Evolutionary conservation across 1,139 yeast species (phyloP).

Genomic region (Pichia sp.): DNA sequence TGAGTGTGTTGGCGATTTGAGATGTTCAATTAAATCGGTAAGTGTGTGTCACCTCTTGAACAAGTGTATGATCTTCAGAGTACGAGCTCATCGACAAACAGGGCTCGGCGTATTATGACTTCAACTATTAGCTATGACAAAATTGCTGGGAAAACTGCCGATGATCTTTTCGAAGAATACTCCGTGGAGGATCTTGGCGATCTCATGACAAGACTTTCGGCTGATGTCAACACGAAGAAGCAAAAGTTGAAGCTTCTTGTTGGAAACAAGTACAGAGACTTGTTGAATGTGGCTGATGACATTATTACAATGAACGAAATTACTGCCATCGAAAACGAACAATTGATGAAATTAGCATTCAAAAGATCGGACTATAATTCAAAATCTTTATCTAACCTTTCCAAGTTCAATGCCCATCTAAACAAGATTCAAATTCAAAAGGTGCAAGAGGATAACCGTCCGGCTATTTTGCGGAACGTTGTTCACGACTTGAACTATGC

Average conservation of each 20-base stretch:
- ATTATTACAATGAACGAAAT: slow-evolving; percentile 51
- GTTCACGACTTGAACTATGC: slow-evolving; percentile 27
- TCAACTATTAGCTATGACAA: slow-evolving; percentile 6
- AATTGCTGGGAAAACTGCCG: slow-evolving; percentile 10
- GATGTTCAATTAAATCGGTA: background rate
- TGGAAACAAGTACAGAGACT: slow-evolving; percentile 62
- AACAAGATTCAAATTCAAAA: slow-evolving; percentile 7
- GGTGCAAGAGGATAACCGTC: slow-evolving; percentile 19
- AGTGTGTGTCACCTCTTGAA: background rate
- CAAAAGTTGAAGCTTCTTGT: slow-evolving; percentile 53
- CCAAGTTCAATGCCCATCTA: slow-evolving; percentile 15
- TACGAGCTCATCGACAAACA: background rate
- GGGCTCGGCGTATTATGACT: background rate
- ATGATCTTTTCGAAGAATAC: slow-evolving; percentile 26
- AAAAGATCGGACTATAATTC: slow-evolving; percentile 27
- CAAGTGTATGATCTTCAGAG: background rate
- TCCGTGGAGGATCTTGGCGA: slow-evolving; percentile 28
- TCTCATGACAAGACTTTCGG: slow-evolving; percentile 20
- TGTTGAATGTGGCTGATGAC: slow-evolving; percentile 65
- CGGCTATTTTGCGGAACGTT: slow-evolving; percentile 23
- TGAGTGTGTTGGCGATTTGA: background rate
- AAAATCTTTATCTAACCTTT: slow-evolving; percentile 22
- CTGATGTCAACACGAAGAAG: slow-evolving; percentile 31
- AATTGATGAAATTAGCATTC: slow-evolving; percentile 27
- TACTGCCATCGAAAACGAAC: slow-evolving; percentile 31